Percentiles rank a stretch among this genome's conserved stretches.
These are phyloP conservation scores for Heimioporus sp. DNA, from an alignment of 768 basidiomycete species.

Conservation along the genomic window DNA sequence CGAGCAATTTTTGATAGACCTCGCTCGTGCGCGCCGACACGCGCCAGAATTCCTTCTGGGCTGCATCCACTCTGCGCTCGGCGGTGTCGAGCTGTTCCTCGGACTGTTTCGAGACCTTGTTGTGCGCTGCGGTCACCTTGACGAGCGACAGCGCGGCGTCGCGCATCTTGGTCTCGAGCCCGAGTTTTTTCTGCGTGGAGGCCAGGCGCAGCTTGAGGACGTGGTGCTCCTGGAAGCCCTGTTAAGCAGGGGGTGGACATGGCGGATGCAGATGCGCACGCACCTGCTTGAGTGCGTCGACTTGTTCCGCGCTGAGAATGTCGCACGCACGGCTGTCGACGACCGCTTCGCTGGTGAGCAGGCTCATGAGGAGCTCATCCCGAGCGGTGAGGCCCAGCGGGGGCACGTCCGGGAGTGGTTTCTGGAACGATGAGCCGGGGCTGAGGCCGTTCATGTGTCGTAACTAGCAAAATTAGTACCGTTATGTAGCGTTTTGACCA, in stretches of 20 bases:
- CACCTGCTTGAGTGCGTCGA: constrained; percentile 71
- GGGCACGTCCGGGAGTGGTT: constrained; percentile 17
- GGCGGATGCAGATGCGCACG: not conserved
- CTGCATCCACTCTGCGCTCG: constrained; percentile 66
- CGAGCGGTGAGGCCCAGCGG: constrained; percentile 47
- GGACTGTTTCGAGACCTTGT: constrained; percentile 60
- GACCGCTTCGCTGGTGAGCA: constrained; percentile 90
- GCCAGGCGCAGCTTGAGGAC: constrained; percentile 61
- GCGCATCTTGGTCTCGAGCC: constrained; percentile 83
- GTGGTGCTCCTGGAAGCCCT: constrained; percentile 62
- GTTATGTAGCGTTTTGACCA: constrained; percentile 25
- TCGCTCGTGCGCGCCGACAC: constrained; percentile 65
- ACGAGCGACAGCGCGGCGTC: constrained; percentile 79
- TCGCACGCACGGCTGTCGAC: constrained; percentile 86
- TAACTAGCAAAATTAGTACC: too few relatives aligned
- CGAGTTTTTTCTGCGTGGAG: constrained; percentile 70
- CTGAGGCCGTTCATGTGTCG: constrained; percentile 61
- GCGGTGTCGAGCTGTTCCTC: constrained; percentile 70
- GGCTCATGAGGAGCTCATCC: constrained; percentile 85
- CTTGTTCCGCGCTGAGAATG: constrained; percentile 71
- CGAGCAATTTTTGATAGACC: constrained; percentile 61
- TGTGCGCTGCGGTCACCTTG: constrained; percentile 58
- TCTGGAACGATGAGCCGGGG: constrained; percentile 56
- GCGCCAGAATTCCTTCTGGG: constrained; percentile 70
- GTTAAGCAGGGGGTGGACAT: too few relatives aligned